phyloP scores from a whole-genome alignment of 805 yeast species.

The Kodamaea neixiangensis region DNA sequence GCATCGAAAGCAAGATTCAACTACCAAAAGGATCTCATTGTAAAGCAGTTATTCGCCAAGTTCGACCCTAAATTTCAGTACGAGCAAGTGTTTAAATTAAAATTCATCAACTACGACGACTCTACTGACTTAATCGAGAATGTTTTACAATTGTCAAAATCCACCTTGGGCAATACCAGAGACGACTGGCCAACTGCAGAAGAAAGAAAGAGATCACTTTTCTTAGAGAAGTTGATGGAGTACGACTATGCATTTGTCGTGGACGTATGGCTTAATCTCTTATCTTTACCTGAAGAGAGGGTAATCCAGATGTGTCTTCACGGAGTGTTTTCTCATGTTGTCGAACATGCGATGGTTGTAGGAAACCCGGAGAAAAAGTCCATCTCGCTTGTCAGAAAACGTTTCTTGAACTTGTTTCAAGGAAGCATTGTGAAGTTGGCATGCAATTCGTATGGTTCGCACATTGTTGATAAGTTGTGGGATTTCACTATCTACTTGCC shows the following conservation, averaged over 20 bases:
- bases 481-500: conserved; percentile 72
- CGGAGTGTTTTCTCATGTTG: conserved; percentile 88
- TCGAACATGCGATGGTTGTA: conserved; percentile 62
- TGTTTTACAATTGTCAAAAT: conserved; percentile 60
- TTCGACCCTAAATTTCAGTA: conserved; percentile 34
- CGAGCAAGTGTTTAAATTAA: conserved; percentile 11
- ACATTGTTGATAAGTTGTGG: conserved; percentile 85
- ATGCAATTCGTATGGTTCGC: conserved; percentile 89
- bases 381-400: conserved; percentile 58
- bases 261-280: conserved; percentile 58
- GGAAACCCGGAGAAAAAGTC: conserved; percentile 44
- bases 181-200: conserved; percentile 94
- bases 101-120: conserved; percentile 29
- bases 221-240: conserved; percentile 70
- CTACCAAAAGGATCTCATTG: conserved; percentile 61
- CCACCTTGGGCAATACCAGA: conserved; percentile 78
- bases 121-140: conserved; percentile 63
- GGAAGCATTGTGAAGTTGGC: conserved; percentile 60
- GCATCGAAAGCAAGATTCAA: conserved; percentile 60
- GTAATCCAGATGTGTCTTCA: conserved; percentile 77
- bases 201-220: conserved; percentile 76
- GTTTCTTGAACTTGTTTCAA: conserved; percentile 64
- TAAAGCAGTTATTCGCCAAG: conserved; percentile 44
- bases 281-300: conserved; percentile 61
- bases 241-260: conserved; percentile 63